Evolutionary conservation across 805 yeast genomes (phyloP).

Genomic region (Sugiyamaella qingdaonensis): DNA sequence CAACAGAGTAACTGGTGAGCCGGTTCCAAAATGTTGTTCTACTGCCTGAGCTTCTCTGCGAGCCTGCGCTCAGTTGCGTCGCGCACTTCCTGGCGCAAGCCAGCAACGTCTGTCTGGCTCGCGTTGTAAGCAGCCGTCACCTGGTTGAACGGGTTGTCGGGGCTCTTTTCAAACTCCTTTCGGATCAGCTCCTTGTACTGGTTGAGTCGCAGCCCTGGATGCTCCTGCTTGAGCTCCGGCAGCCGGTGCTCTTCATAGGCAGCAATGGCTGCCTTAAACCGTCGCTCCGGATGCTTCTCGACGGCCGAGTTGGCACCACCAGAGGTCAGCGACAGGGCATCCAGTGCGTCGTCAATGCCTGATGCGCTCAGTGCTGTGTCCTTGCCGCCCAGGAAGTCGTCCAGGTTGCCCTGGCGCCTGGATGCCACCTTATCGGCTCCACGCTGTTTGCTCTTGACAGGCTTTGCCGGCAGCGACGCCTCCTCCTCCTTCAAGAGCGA

Average conservation of each 20-base stretch:
- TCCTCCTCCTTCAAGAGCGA: conserved; percentile 61
- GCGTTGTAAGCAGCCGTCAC: conserved; percentile 65
- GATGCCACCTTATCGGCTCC: conserved; percentile 67
- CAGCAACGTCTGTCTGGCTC: conserved; percentile 44
- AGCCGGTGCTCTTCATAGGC: conserved; percentile 68
- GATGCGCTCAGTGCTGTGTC: conserved; percentile 59
- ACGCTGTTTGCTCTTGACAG: conserved; percentile 49
- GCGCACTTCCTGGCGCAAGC: conserved; percentile 47
- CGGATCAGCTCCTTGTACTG: conserved; percentile 69
- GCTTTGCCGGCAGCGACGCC: conserved; percentile 56
- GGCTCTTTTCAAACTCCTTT: conserved; percentile 78
- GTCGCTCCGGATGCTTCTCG: conserved; percentile 85
- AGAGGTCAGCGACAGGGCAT: conserved; percentile 66
- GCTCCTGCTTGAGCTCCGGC: conserved; percentile 69
- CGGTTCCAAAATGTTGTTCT: too few relatives aligned
- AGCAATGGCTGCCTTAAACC: conserved; percentile 74
- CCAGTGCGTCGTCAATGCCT: conserved; percentile 74
- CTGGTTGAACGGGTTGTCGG: conserved; percentile 83
- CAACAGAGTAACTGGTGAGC: too few relatives aligned
- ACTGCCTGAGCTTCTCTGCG: conserved; percentile 7
- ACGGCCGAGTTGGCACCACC: conserved; percentile 56
- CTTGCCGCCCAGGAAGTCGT: conserved; percentile 57
- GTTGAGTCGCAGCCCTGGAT: conserved; percentile 75
- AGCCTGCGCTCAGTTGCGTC: conserved; percentile 43
- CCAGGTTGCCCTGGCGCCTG: conserved; percentile 57